Evolutionary conservation across 2,329 filamentous ascomycete genomes (phyloP), one percentile per base, ranked within the genome.

Genomic region (Samsoniella hepiali): DNA sequence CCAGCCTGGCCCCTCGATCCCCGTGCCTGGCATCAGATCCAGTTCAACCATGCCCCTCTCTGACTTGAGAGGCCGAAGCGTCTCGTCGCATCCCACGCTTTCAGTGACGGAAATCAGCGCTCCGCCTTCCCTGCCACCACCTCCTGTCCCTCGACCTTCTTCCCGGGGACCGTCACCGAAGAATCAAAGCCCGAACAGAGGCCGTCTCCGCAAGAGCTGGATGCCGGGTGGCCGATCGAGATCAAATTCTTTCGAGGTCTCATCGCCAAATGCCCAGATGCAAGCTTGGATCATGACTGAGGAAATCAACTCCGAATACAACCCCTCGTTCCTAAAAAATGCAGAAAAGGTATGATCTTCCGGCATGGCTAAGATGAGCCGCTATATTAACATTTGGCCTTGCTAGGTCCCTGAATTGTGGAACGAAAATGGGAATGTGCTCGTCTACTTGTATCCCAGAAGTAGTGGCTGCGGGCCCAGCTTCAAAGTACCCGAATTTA

Each of bases 381-480:
- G 66, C 65, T 40, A 38, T 65, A 59, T 62, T 50, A 58, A 67
- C 66, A 67, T 69, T 64, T 3, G 50, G 22, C 22, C 64, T 47
- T 58, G 47, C 13, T 64, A 87, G 84, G 83, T 89, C 4, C 84
- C 86, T 1, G 87, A 89, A 71, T 73, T 90, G 27, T 89, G 87
- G 87, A 84, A 86, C 67, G 85, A 88, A 62, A 76, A 73, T 58
- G 86, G 84, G 45, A 81, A 81, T 65, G 80, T 88, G 31, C 77
- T 79, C 58, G 79, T 90, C 27, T 85, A 86, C 68, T 74, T 90
- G 4, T 82, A 82, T 63, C 79, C 85, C 1, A 80, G 77, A 62
- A 75, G 76, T 5, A 81, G 77, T 64, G 80, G 80, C 10, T 74
- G 72, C 9, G 83, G 82, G 0, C 81, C 86, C 2, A 88, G 84